Conservation (phyloP, 805 yeast species). For the Hemisphaericaspora nanyangensis region DNA sequence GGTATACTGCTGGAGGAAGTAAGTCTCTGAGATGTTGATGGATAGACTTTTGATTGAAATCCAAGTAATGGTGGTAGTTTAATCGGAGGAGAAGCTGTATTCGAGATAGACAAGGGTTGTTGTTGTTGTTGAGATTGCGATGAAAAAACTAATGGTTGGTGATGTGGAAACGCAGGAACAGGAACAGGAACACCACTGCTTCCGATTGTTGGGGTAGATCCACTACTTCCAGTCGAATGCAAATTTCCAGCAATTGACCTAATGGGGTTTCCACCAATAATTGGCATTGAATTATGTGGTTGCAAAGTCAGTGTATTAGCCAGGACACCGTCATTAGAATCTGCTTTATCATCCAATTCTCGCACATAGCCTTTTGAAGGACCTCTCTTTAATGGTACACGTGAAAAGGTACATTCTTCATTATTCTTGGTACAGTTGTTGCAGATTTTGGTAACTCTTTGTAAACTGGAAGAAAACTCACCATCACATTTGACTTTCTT, state of each 20-base stretch:
- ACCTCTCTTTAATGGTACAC: slow-evolving; percentile 74
- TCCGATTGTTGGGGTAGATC: neutral
- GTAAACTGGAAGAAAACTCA: slow-evolving; percentile 41
- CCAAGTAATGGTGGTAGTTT: slow-evolving; percentile 29
- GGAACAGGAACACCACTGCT: too few relatives aligned
- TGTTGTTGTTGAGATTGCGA: neutral
- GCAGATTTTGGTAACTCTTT: slow-evolving; percentile 51
- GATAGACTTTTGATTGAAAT: slow-evolving; percentile 10
- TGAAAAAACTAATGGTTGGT: slow-evolving; percentile 10
- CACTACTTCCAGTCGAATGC: too few relatives aligned
- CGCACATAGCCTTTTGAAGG: slow-evolving; percentile 71
- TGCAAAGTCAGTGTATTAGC: too few relatives aligned
- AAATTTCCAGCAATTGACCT: neutral
- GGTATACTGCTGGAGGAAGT: slow-evolving; percentile 6
- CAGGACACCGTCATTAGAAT: too few relatives aligned
- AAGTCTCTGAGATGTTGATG: slow-evolving; percentile 7
- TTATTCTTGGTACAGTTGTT: slow-evolving; percentile 58
- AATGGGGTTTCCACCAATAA: neutral
- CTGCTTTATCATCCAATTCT: slow-evolving; percentile 37
- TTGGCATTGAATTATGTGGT: neutral
- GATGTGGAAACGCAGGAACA: neutral
- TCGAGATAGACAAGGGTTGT: slow-evolving; percentile 4
- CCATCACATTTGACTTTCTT: slow-evolving; percentile 74
- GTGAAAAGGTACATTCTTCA: slow-evolving; percentile 62
- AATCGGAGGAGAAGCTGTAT: slow-evolving; percentile 15